Base-by-base conservation (phyloP, 1,139 yeast genomes). In the Taiozyma sp. region DNA sequence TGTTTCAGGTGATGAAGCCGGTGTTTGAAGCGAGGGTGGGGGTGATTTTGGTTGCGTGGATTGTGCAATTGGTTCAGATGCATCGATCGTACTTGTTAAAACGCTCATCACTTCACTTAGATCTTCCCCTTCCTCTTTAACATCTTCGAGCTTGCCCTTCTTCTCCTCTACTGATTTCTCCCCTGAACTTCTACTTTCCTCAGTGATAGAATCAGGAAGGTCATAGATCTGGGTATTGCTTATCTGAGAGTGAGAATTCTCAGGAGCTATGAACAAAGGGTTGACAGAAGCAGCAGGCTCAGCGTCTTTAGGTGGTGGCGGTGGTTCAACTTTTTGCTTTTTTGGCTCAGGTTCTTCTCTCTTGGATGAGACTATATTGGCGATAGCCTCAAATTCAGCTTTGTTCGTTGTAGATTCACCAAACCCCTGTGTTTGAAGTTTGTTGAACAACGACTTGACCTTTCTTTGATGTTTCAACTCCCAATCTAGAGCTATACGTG, bases 401-500 rank as follows among this genome's bases (percentile, higher is more conserved):
- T 42, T 37, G n/a, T 46, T 46, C n/a, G 10, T 9, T 9, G 16
- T 37, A 16, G 45, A 44, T 32, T 35, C 35, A 32, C 14, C 24
- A 6, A 37, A 5, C 9, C 24, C 34, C 21, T 10, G 10, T 6
- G 6, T 32, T 14, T 49, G 42, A 10, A 55, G 26, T 10, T 43
- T 21, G 3, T 43, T 41, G 6, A 48, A 40, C 13, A 55, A 28
- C 2, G 42, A 30, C 28, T 40, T 45, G 10, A 55, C 35, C 42
- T 55, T 55, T 22, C 14, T 9, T 34, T 46, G 50, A 10, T 46
- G 47, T 11, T 42, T 48, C n/a, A 28, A n/a, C 3, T 44, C 37
- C 37, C 46, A 9, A n/a, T 28, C 42, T 3, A 48, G 32, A 2
- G 49, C 48, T 32, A 40, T 28, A 28, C n/a, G 24, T 3, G 53